Evolutionary conservation across 2,329 filamentous ascomycete genomes (phyloP).

Genomic region (Fusarium multiceps): DNA sequence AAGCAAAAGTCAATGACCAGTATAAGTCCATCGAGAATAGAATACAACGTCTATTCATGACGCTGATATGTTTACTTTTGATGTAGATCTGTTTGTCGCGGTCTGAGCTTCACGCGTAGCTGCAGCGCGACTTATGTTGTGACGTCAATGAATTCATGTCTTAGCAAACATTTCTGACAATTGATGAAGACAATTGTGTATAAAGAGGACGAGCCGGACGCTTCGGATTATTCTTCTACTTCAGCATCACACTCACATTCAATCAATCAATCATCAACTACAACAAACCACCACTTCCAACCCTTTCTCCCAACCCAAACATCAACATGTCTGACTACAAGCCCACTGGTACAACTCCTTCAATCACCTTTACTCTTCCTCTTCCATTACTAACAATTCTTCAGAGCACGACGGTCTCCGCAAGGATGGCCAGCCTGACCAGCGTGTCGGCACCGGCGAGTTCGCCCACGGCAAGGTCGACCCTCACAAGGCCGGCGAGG

Average conservation of each 20-base stretch:
- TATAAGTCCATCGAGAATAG: background rate
- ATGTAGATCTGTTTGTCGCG: background rate
- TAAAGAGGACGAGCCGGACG: background rate
- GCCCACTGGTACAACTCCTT: conserved; percentile 20
- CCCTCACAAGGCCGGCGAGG: conserved; percentile 30
- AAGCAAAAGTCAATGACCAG: conserved; percentile 27
- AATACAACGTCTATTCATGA: conserved; percentile 11
- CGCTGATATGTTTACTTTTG: background rate
- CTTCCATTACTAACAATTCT: background rate
- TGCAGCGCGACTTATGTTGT: background rate
- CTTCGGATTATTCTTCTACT: background rate
- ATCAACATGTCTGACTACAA: conserved; percentile 31
- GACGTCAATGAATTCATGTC: conserved; percentile 2
- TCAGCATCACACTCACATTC: background rate
- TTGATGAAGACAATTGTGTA: background rate
- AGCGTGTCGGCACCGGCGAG: conserved; percentile 40
- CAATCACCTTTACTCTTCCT: fast-evolving
- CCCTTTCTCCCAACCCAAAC: background rate
- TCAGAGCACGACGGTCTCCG: conserved; percentile 41
- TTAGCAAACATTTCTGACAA: background rate
- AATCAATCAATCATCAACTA: background rate
- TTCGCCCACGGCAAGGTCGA: conserved; percentile 42
- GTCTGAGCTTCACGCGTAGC: background rate
- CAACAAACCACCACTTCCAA: background rate
- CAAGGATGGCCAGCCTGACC: conserved; percentile 39